These are phyloP conservation scores for Avena insularis DNA, from an alignment of 176 grass and related monocot species.

Conservation along the genomic window DNA sequence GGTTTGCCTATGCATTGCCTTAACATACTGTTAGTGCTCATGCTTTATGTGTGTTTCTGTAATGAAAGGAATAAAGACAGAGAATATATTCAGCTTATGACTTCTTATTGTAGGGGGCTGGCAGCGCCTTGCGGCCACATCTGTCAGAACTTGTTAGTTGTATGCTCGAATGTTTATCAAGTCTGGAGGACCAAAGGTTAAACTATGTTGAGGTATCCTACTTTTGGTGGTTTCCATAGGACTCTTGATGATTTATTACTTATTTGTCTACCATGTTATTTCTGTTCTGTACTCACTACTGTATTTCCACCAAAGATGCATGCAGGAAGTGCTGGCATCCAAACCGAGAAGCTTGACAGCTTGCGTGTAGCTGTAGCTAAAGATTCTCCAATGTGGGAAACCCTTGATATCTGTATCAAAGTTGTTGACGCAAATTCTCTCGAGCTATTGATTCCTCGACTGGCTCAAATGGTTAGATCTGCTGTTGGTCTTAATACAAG, in stretches of 20 bases:
- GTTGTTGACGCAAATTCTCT: constrained; percentile 80
- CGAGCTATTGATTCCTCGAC: constrained; percentile 83
- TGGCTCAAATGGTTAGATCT: constrained; percentile 88
- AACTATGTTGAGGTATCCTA: constrained; percentile 95
- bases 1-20: constrained; percentile 24
- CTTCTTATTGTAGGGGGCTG: constrained; percentile 69
- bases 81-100: constrained; percentile 30
- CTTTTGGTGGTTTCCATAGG: constrained; percentile 10
- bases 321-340: constrained; percentile 88
- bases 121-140: constrained; percentile 71
- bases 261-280: constrained; percentile 31
- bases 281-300: constrained; percentile 42
- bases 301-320: constrained; percentile 75
- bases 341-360: constrained; percentile 90
- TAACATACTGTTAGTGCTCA: not conserved
- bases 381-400: constrained; percentile 99
- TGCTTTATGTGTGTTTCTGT: constrained; percentile 31
- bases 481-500: constrained; percentile 97
- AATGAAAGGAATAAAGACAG: constrained; percentile 26
- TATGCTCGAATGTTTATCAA: constrained; percentile 99
- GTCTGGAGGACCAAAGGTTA: constrained; percentile 93
- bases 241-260: constrained; percentile 29
- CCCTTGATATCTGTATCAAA: constrained; percentile 95
- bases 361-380: constrained; percentile 92
- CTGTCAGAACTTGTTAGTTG: constrained; percentile 88